Percentiles rank a stretch among this genome's conserved stretches.
phyloP scores from a whole-genome alignment of 2,329 filamentous ascomycete genomes.

The Cylindrodendrum hubeiense region DNA sequence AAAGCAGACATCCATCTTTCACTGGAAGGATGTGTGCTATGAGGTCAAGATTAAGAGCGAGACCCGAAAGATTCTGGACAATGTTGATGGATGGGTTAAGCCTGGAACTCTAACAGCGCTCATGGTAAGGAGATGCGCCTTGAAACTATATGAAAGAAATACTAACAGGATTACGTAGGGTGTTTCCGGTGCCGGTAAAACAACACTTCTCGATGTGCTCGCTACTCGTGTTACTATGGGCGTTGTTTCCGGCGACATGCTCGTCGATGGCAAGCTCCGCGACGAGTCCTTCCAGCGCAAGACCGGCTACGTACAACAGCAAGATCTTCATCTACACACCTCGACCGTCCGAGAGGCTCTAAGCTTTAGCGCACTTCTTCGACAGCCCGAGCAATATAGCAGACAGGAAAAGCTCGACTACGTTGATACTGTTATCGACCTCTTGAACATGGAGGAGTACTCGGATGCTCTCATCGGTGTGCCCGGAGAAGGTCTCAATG shows the following conservation, averaged over 20 bases:
- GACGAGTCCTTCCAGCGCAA: slow-evolving; percentile 87
- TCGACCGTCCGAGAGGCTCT: slow-evolving; percentile 87
- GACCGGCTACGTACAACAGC: slow-evolving; percentile 90
- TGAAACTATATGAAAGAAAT: neutral
- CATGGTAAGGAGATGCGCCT: slow-evolving; percentile 62
- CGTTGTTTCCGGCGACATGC: slow-evolving; percentile 85
- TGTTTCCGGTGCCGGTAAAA: slow-evolving; percentile 88
- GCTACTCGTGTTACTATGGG: slow-evolving; percentile 87
- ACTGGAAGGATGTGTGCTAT: slow-evolving; percentile 78
- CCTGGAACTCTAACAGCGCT: slow-evolving; percentile 77
- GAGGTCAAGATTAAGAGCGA: slow-evolving; percentile 77
- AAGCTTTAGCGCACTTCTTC: slow-evolving; percentile 82
- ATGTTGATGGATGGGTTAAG: slow-evolving; percentile 80
- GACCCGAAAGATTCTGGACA: slow-evolving; percentile 72
- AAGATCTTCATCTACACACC: slow-evolving; percentile 84
- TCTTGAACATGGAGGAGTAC: slow-evolving; percentile 73
- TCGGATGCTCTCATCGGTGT: slow-evolving; percentile 72
- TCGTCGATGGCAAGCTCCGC: slow-evolving; percentile 69
- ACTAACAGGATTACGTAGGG: slow-evolving; percentile 24
- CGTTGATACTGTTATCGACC: slow-evolving; percentile 78
- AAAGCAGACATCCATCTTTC: slow-evolving; percentile 62
- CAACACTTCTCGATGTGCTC: slow-evolving; percentile 84
- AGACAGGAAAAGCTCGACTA: slow-evolving; percentile 82
- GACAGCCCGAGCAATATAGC: slow-evolving; percentile 77
- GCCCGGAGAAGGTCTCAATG: slow-evolving; percentile 67